Evolutionary conservation across 768 basidiomycete species (phyloP), one percentile per base, ranked within the genome.

Genomic region (Lactarius quietus): DNA sequence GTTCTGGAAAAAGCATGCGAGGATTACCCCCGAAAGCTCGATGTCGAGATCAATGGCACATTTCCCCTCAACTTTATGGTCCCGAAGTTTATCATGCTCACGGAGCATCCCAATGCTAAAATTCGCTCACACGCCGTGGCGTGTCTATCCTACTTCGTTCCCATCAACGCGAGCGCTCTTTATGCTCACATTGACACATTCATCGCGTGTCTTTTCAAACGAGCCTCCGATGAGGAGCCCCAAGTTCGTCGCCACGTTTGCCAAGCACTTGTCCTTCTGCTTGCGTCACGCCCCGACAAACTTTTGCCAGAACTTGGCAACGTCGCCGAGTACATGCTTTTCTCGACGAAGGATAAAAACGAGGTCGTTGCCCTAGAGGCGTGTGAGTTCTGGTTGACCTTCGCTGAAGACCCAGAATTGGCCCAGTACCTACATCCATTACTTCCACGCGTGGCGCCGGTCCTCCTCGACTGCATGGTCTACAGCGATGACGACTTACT

Each of bases 371-470:
- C 96, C 3, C 82, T 99, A 57, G 97, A 99, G 78, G 97, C 97
- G 28, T 97, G 95, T 82, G 97, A 99, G 81, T 99, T 99, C 76
- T 99, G 97, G 97, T 82, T 99, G 66, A 97, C 95, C 1, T 98
- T 99, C 73, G 95, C 97, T 18, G 97, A 99, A 75, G 94, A 98
- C 70, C 87, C 87, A 43, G 93, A 94, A 57, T 82, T 98, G 28
- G 87, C 87, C 12, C 84, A 86, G 3, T 92, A 89, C 74, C 81
- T 99, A 31, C 88, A 87, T 65, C 95, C 95, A 2, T 83, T 95
- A 65, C 82, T 99, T 10, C 86, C 82, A n/a, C 92, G 92, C 70
- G 93, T 99, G 45, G 93, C 92, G 3, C 97, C 97, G 0, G 89
- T 97, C 20, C 81, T 99, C n/a, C 81, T 99, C 66, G 90, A 96